phyloP scores from a whole-genome alignment of 352 stramenopile species.

The Globisporangium abappressorium region DNA sequence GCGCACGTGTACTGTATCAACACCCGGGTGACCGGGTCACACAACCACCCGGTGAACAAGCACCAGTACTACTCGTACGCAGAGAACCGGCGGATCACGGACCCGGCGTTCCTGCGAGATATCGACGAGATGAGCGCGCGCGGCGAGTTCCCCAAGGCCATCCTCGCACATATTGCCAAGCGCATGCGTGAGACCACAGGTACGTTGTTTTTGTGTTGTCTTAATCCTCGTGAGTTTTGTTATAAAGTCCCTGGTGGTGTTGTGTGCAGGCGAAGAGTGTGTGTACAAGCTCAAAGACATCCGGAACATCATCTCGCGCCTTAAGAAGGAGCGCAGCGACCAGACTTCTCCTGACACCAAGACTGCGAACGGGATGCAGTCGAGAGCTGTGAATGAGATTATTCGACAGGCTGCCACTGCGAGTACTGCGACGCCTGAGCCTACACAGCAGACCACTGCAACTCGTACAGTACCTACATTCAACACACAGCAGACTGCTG shows the following conservation, averaged over 20 bases:
- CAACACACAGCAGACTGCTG: background rate
- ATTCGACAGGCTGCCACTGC: background rate
- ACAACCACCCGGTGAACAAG: constrained; percentile 11
- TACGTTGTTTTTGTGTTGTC: background rate
- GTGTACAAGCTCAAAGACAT: constrained; percentile 15
- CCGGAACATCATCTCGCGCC: constrained; percentile 10
- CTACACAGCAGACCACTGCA: background rate
- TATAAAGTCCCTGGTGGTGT: background rate
- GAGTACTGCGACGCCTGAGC: background rate
- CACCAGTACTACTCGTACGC: constrained; percentile 11
- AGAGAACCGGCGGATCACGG: constrained; percentile 8
- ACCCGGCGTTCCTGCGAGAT: constrained; percentile 5
- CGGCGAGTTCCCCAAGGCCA: constrained; percentile 11
- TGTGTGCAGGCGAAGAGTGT: constrained; percentile 7
- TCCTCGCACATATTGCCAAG: constrained; percentile 5
- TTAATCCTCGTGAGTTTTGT: background rate
- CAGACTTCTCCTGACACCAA: background rate
- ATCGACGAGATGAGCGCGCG: constrained; percentile 8
- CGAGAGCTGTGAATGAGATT: background rate
- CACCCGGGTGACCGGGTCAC: background rate
- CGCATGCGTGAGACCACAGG: constrained; percentile 8
- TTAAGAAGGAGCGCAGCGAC: constrained; percentile 8
- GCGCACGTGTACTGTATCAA: background rate
- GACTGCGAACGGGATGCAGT: background rate
- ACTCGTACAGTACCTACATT: background rate